Percentiles rank a stretch among this genome's conserved stretches.
phyloP scores from a whole-genome alignment of 1,284 basidiomycete species.

The Hortiboletus rubellus region DNA sequence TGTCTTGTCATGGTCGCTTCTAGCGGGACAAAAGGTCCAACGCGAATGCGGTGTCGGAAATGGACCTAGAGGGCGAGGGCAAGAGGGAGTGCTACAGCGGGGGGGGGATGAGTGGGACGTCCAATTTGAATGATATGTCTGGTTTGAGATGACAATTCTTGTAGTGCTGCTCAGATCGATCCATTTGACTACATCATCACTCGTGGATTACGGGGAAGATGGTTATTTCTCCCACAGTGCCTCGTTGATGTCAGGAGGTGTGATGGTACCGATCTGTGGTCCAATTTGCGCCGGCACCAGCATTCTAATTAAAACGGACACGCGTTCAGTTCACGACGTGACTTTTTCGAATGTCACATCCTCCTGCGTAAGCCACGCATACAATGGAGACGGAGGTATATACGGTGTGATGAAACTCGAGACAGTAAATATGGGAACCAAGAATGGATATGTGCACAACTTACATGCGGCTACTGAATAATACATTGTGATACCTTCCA shows the following conservation, averaged over 20 bases:
- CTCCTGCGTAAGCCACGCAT: not conserved
- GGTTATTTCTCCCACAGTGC: slow-evolving; percentile 7
- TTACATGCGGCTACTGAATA: slow-evolving; percentile 23
- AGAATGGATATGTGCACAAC: not conserved
- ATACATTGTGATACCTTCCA: slow-evolving; percentile 14
- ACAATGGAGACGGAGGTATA: not conserved
- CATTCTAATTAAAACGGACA: not conserved
- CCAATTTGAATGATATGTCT: slow-evolving; percentile 10
- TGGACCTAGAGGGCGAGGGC: not conserved
- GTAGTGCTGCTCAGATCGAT: slow-evolving; percentile 10
- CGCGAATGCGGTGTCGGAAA: not conserved
- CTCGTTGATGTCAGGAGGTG: slow-evolving; percentile 25
- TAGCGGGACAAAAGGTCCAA: not conserved
- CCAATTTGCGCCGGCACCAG: not conserved
- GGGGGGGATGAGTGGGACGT: slow-evolving; percentile 1
- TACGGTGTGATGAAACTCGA: not conserved
- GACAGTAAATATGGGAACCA: slow-evolving; percentile 10
- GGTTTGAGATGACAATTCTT: not conserved
- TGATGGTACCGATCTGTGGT: slow-evolving; percentile 3
- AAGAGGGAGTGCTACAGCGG: not conserved
- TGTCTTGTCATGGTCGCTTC: slow-evolving; percentile 7
- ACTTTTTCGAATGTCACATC: not conserved
- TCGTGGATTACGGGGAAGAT: not conserved
- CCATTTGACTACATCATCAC: slow-evolving; percentile 9
- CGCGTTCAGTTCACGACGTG: not conserved